Evolutionary conservation across 208 protist species (phyloP).

Genomic region (Leishmania guyanensis): DNA sequence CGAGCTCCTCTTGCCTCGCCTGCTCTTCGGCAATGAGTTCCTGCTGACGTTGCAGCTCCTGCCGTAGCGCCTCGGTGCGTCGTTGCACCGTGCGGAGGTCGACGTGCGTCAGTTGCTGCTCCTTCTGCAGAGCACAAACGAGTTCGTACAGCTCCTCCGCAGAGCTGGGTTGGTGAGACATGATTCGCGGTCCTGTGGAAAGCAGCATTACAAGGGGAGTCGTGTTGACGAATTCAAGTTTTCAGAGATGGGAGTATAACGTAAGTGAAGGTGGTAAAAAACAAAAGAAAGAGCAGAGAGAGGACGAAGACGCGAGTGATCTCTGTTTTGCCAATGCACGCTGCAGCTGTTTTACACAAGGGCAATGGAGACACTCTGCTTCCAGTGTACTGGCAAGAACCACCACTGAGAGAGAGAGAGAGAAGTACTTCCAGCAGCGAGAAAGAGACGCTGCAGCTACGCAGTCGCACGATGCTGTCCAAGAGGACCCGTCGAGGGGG

Average conservation of each 20-base stretch:
- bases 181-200: neutral
- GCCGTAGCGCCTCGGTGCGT: constrained; percentile 12
- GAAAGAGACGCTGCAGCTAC: neutral
- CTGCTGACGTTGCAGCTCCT: constrained; percentile 8
- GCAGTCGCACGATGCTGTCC: neutral
- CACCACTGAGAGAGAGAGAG: neutral
- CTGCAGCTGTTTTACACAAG: neutral
- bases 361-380: neutral
- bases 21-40: constrained; percentile 11
- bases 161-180: constrained; percentile 1
- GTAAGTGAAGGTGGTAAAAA: no score
- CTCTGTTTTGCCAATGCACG: neutral
- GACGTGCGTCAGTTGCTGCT: constrained; percentile 20
- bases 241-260: neutral
- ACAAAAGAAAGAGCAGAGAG: no score
- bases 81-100: constrained; percentile 23
- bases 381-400: neutral
- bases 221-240: neutral
- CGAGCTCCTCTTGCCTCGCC: constrained; percentile 1
- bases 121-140: constrained; percentile 26
- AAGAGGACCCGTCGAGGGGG: neutral
- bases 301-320: neutral
- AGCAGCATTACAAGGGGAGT: neutral
- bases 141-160: constrained; percentile 40
- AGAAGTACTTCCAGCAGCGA: neutral